Evolutionary conservation across 139 green algal genomes (phyloP).

Genomic region (Volvox africanus): DNA sequence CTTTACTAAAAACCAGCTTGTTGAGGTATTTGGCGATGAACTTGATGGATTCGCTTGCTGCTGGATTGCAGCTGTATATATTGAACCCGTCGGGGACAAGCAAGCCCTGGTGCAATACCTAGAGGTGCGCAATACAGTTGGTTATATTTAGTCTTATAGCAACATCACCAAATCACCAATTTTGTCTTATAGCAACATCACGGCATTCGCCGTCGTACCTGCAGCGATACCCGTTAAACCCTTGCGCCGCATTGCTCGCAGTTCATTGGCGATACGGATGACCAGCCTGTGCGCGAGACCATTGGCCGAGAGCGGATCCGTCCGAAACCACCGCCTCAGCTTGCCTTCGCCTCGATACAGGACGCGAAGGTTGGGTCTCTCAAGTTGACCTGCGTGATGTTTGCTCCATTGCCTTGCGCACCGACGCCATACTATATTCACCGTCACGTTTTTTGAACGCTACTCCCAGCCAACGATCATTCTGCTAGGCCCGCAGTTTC

Average conservation of each 20-base stretch:
- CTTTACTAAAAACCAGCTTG: neutral
- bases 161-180: too few species aligned
- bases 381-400: too few species aligned
- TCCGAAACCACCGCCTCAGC: neutral
- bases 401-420: too few species aligned
- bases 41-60: neutral
- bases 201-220: too few species aligned
- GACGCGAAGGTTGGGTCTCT: constrained; percentile 4
- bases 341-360: constrained; percentile 3
- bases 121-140: neutral
- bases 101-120: neutral
- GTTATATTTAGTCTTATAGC: too few species aligned
- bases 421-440: too few species aligned
- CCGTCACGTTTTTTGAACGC: too few species aligned
- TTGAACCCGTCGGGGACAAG: neutral
- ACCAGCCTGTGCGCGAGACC: neutral
- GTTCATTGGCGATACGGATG: neutral
- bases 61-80: neutral
- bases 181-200: too few species aligned
- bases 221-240: too few species aligned
- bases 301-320: neutral
- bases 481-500: too few species aligned
- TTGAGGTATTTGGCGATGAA: neutral
- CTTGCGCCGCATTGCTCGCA: neutral
- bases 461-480: too few species aligned